Base-by-base conservation (phyloP, 1,139 yeast species). In the Sugiyamaella pinicola region DNA sequence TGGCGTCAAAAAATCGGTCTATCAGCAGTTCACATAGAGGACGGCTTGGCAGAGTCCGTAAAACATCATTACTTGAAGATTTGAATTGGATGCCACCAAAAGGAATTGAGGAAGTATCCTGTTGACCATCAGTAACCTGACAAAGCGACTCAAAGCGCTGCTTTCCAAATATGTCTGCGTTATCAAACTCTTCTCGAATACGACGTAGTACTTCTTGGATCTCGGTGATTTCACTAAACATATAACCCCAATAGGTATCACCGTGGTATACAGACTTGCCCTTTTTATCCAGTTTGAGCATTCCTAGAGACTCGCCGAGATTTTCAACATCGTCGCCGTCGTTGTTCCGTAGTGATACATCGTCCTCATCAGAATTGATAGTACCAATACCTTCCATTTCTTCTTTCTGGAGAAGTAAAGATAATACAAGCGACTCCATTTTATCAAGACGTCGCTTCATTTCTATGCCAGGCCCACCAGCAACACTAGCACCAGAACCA, bases 191-290 rank as follows among this genome's bases (percentile, higher is more conserved):
- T 29, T 49, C 55, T n/a, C 53, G 45, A 40, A 53, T 46, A 6
- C 50, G 39, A 21, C 49, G 45, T n/a, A 53, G 46, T n/a, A 53
- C 51, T 22, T 62, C 61, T 33, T 66, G 68, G 26, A 66, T 64
- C 43, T 66, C 71, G 3, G 58, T 59, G 19, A 69, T 60, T 46
- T 69, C 71, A 40, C 64, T 61, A 33, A 69, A 59, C 46, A 69
- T 51, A 26, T 65, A 62, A 2, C 67, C 69, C 73, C 73, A 69
- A 52, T 69, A 71, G 8, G 70, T 68, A 45, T 67, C 71, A 6
- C 73, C 73, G 42, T 69, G 72, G 52, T 69, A 69, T 9, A 69
- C 58, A 6, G 69, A 60, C 45, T 69, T 66, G 7, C 73, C 73
- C 34, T 61, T 56, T 8, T 56, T 57, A 45, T 69, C 71, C 8